Evolutionary conservation across 805 yeast species (phyloP).

Genomic region (Saccharomycopsis babjevae): DNA sequence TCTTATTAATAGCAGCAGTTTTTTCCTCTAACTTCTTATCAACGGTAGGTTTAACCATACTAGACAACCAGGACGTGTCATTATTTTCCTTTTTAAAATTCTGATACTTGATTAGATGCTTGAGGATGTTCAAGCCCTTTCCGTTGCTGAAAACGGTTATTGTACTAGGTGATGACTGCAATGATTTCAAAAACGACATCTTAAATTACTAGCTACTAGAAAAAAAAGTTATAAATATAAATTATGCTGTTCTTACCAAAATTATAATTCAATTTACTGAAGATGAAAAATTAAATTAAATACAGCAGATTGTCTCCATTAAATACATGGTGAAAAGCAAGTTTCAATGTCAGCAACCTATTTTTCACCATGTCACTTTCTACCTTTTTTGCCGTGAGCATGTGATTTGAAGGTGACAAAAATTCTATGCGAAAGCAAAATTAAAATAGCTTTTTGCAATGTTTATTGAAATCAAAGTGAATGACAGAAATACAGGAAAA

Average conservation of each 20-base stretch:
- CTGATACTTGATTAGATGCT: slow-evolving; percentile 12
- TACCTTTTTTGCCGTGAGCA: slow-evolving; percentile 1
- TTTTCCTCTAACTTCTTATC: not conserved
- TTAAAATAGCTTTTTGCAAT: too few relatives aligned
- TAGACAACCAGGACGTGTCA: slow-evolving; percentile 12
- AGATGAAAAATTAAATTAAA: not conserved
- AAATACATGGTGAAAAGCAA: not conserved
- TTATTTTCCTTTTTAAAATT: not conserved
- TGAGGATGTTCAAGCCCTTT: slow-evolving; percentile 7
- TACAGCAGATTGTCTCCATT: not conserved
- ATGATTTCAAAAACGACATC: slow-evolving; percentile 30
- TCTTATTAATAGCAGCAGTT: slow-evolving; percentile 14
- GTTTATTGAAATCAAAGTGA: too few relatives aligned
- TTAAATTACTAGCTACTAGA: not conserved
- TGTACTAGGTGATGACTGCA: slow-evolving; percentile 27
- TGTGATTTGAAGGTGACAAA: not conserved
- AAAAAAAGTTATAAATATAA: not conserved
- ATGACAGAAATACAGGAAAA: too few relatives aligned
- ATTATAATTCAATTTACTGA: not conserved
- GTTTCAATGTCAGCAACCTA: not conserved
- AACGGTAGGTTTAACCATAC: slow-evolving; percentile 1
- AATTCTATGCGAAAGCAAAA: not conserved
- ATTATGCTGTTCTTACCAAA: not conserved
- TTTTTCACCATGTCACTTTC: not conserved
- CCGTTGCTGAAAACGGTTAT: slow-evolving; percentile 27